Evolutionary conservation across 31 red algal genomes (phyloP).

Genomic region (Endocladia muricata): DNA sequence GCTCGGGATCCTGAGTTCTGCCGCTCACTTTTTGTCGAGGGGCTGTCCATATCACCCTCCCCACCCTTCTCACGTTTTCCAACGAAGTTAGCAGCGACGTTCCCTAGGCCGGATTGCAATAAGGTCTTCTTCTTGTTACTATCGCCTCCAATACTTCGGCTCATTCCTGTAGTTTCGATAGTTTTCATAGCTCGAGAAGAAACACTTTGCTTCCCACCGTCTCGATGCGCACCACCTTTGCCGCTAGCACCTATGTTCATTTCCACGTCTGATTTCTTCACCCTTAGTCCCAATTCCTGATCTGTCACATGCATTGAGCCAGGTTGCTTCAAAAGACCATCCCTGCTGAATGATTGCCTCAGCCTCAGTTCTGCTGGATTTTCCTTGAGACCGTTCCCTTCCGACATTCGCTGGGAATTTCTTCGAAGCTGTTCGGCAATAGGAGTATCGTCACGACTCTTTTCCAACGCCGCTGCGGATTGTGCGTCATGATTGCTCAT

Average conservation of each 20-base stretch:
- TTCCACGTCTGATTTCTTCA: conserved; percentile 10
- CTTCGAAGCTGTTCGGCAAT: conserved; percentile 13
- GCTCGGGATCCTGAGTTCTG: conserved; percentile 13
- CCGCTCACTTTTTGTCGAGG: conserved; percentile 43
- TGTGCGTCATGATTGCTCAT: no score
- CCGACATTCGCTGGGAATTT: not conserved
- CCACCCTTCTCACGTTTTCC: conserved; percentile 10
- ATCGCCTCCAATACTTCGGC: not conserved
- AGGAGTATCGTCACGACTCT: conserved; percentile 8
- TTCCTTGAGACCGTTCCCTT: conserved; percentile 5
- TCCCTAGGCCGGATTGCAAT: not conserved
- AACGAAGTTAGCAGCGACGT: not conserved
- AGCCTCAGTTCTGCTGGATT: not conserved
- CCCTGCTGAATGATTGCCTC: not conserved
- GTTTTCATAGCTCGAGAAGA: conserved; percentile 15
- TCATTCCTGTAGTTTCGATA: conserved; percentile 10
- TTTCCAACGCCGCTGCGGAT: no score
- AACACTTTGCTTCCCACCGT: not conserved
- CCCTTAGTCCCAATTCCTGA: not conserved
- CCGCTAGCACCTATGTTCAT: not conserved
- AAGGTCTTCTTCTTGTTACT: not conserved
- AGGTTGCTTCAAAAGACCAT: not conserved
- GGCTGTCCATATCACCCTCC: conserved; percentile 23
- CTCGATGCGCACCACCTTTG: not conserved
- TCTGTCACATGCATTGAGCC: conserved; percentile 7